Conservation (phyloP, 163 green algal species). For the Chloromonas sp. region DNA sequence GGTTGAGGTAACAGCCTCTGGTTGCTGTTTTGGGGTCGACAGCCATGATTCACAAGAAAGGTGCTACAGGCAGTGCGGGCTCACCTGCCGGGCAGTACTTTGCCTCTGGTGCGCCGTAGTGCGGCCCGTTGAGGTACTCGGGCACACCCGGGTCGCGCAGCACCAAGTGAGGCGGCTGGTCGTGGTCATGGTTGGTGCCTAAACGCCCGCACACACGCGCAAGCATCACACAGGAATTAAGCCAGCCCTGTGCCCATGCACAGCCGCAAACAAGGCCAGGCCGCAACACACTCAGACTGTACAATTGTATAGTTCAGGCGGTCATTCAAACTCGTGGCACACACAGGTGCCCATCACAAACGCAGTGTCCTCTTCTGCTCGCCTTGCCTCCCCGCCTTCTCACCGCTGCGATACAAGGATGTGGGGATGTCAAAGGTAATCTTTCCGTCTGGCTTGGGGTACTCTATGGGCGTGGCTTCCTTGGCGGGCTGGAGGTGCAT, state of each 20-base stretch:
- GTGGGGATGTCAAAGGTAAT: slow-evolving; percentile 85
- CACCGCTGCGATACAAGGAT: slow-evolving; percentile 64
- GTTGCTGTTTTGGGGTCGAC: too few species aligned
- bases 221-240: not conserved
- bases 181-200: slow-evolving; percentile 91
- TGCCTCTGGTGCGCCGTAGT: slow-evolving; percentile 75
- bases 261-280: not conserved
- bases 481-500: slow-evolving; percentile 48
- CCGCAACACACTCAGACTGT: not conserved
- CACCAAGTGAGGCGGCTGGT: slow-evolving; percentile 83
- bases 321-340: not conserved
- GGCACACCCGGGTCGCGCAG: slow-evolving; percentile 66
- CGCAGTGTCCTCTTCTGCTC: not conserved
- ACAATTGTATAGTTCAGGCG: too few species aligned
- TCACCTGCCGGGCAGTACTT: slow-evolving; percentile 78
- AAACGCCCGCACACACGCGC: not conserved
- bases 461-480: slow-evolving; percentile 39
- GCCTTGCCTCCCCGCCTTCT: not conserved
- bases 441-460: slow-evolving; percentile 75
- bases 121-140: slow-evolving; percentile 60
- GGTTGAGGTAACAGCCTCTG: too few species aligned
- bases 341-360: not conserved
- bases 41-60: not conserved
- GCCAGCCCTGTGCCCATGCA: not conserved
- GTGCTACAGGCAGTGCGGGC: not conserved